Evolutionary conservation across 2,329 filamentous ascomycete genomes (phyloP), one percentile per base, ranked within the genome.

Genomic region (Cytospora chrysosperma): DNA sequence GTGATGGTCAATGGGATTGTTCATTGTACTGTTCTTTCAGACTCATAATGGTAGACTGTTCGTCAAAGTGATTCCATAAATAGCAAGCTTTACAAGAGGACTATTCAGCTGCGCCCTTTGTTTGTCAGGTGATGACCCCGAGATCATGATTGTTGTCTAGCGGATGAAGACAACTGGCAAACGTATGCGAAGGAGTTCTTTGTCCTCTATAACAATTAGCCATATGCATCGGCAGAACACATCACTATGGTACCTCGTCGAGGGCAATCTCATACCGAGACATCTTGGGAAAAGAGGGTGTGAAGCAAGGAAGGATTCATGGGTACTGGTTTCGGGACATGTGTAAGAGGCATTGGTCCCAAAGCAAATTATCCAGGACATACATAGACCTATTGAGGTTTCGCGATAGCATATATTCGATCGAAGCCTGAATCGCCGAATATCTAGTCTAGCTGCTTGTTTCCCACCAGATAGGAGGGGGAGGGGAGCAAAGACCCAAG

Each of bases 321-420:
- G 34, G 6, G 37, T n/a, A 19, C 19, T 40, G 2, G 12, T 40
- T 19, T 40, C 34, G 37, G 37, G 15, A 40, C 17, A n/a, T 8
- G 6, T 40, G 37, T 40, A 17, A 17, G 19, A 6, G 37, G n/a
- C 15, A 8, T 8, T 40, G 4, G 15, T n/a, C n/a, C n/a, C n/a
- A n/a, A n/a, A n/a, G n/a, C n/a, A 17, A 40, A n/a, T n/a, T 1
- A 2, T 8, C 3, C 1, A 3, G 5, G 19, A 17, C 4, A 40
- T n/a, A 8, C 1, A 17, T 40, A 40, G 37, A 37, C 37, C 19
- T 19, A 17, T 40, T n/a, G n/a, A n/a, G n/a, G n/a, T n/a, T n/a
- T n/a, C n/a, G n/a, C n/a, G n/a, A n/a, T 8, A n/a, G 37, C 37
- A 17, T 40, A 6, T 40, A 2, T 19, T 9, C 15, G 5, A 40